Evolutionary conservation across 2,329 filamentous ascomycete genomes (phyloP), one percentile per base, ranked within the genome.

Genomic region (Pseudopithomyces maydicus): DNA sequence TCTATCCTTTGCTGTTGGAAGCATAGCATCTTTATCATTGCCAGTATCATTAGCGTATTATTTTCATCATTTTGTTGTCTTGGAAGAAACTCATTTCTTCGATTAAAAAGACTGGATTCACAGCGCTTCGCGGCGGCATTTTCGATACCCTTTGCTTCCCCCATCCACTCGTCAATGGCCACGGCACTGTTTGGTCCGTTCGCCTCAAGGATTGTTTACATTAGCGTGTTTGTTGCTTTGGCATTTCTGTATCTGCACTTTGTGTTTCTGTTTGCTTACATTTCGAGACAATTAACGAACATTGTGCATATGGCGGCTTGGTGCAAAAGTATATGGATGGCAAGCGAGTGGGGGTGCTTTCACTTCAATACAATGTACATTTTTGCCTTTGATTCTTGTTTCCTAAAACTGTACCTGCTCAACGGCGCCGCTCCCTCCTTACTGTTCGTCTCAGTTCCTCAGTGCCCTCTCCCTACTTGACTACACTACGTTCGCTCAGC

Each of bases 121-220:
- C 61, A 60, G 60, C 66, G 68, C 70, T 71, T 71, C 68, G 60
- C 68, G 61, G 70, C 67, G 67, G 69, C 56, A 68, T 61, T 68
- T 65, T 72, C 65, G 69, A 73, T 73, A 73, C 71, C 71, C 68
- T 68, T 67, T 56, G 46, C 51, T 42, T 51, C 42, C 53, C 65
- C 48, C 45, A 51, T 54, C 52, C 47, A 44, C 23, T 43, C 36
- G 45, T 49, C 38, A 41, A 15, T 45, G 29, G n/a, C 26, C 41
- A 32, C 46, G 32, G 14, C 47, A 17, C 7, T 20, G 11, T 15
- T 38, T 19, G n/a, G 32, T 19, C 23, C 7, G 17, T 36, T 35
- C 32, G 17, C 14, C 10, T 32, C 39, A 26, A 39, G 32, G 39
- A 32, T 48, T 54, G 48, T 56, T 49, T 47, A 39, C 36, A 46